Base-by-base conservation (phyloP, 148 eudicot species). In the Rhododendron henanense region DNA sequence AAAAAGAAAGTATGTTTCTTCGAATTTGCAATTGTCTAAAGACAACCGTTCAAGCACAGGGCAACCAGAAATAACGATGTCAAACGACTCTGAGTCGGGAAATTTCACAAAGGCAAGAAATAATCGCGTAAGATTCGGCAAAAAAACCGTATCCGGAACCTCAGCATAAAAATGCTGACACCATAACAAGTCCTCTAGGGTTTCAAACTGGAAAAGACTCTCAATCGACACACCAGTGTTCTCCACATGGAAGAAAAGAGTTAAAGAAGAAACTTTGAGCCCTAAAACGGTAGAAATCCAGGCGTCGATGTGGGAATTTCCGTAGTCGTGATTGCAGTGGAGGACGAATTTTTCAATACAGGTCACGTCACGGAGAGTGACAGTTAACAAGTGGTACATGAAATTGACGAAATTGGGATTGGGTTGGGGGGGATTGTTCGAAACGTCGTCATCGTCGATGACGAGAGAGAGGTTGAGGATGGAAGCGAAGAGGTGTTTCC, bases 21-120 rank as follows among this genome's bases (percentile, higher is more conserved):
- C 10, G 14, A 41, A 59, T 19, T 35, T 8, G 14, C 50, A 21
- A 65, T 4, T 19, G 45, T 83, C 53, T 13, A 83, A 18, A 37
- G 5, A 41, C 53, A 83, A 63, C 16, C 21, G 31, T 63, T 63
- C 76, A 4, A 83, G 75, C 25, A 83, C 53, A 83, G 84, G 84
- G 76, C 84, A 83, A 3, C 76, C 53, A 23, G n/a, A 16, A 11
- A 83, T 3, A 44, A 83, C 2, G 6, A 15, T 63, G 3, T 65
- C 31, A 1, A 48, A 21, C 0, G 84, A 83, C 6, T 61, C 76
- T 8, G 33, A 18, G 13, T 61, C 76, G 28, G 23, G 19, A 23
- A 83, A 61, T 37, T 21, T 23, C 39, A 83, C 75, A 23, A 1
- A 39, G 1, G 23, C 31, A 3, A 83, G 10, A 10, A 3, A 4